Base-by-base conservation (phyloP, 768 basidiomycete genomes). In the Tricholoma saponaceum region DNA sequence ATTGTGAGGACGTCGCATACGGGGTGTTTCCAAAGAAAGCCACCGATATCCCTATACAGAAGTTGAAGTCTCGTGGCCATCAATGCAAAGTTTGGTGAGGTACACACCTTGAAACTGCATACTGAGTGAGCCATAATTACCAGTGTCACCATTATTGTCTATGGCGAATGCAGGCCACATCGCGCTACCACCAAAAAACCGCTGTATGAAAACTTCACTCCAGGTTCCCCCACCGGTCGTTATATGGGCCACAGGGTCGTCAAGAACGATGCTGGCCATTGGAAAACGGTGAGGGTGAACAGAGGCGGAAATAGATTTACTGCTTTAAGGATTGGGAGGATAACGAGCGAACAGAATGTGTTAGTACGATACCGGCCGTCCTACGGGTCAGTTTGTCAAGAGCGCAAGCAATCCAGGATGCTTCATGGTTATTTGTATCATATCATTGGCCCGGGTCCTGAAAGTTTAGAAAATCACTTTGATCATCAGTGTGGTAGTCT, bases 11-110 rank as follows among this genome's bases (percentile, higher is more conserved):
- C 16, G 14, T 37, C 4, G 37, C 14, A 33, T 16, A n/a, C 10
- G 59, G 59, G 14, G 62, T 60, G 28, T 62, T 60, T 12, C 62
- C 62, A 54, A 58, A 39, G 9, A 62, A 58, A 12, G 62, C 35
- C 18, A 62, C 59, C 8, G 52, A 54, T 14, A 59, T 60, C 2
- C 62, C 62, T 62, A 49, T 5, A 46, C 43, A 58, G 4, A 47
- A 30, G 4, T 22, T n/a, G 4, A 20, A 22, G 26, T 18, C 26
- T 12, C 18, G 16, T 33, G 30, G 13, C 22, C 2, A 9, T 5
- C 1, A 23, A 6, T 9, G 50, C 16, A 52, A 53, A 23, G 30
- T 10, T 25, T 18, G 5, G 5, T 16, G 6, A 4, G 7, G 12
- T 46, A 55, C 28, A 35, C 33, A 59, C 61, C 61, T 51, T 54